Evolutionary conservation across 306 rosid species (phyloP), one percentile per base, ranked within the genome.

Genomic region (Elaeagnus macrophylla): DNA sequence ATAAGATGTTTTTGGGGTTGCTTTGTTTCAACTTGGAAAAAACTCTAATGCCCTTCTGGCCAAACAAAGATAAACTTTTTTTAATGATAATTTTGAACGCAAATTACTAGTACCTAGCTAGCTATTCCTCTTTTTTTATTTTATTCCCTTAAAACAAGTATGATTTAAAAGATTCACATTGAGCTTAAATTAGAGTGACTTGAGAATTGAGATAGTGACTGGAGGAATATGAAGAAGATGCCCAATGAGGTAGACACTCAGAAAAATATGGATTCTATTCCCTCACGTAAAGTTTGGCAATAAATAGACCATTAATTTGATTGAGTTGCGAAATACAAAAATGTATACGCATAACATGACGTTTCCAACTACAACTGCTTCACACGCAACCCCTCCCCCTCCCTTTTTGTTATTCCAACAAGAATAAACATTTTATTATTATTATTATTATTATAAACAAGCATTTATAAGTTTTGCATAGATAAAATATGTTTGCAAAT

Each of bases 341-440:
- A 12, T 19, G 1, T 61, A 41, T 39, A 58, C 48, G 48, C 55
- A 36, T 11, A 38, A 39, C 16, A 36, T 11, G 36, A 39, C 12
- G 47, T 46, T 36, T 60, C 40, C 62, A 41, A 46, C 63, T 10
- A 49, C 9, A 25, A 13, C 6, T 37, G 10, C 7, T 17, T 20
- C 20, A n/a, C 60, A 57, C 60, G 60, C 59, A 51, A 59, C 53
- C 62, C 61, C 20, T 15, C 41, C n/a, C 53, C 62, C 61, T 36
- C 20, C 41, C n/a, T 35, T 56, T 57, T 15, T 36, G 57, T 19
- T 19, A n/a, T 57, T 52, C 35, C 37, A 40, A 20, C 13, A 51
- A 2, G 48, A 13, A 44, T 44, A 12, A 13, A 44, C 14, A 5
- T 38, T 56, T 41, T 38, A 5, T 39, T 54, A 36, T 37, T 37